phyloP scores from a whole-genome alignment of 768 basidiomycete genomes.

The Amanita rubescens region DNA sequence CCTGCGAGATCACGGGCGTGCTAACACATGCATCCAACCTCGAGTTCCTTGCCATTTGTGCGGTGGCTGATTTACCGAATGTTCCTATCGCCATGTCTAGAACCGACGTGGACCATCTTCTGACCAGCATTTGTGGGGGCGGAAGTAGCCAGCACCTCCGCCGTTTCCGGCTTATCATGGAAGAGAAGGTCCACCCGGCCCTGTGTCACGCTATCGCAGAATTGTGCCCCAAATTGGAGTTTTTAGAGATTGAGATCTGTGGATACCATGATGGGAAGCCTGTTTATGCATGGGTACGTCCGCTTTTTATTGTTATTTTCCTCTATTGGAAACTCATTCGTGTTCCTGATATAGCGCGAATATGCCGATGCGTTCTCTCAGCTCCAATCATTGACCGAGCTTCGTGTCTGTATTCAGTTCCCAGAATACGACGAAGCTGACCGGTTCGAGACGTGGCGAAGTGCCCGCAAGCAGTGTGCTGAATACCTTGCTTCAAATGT shows the following conservation, averaged over 20 bases:
- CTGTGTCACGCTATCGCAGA: slow-evolving; percentile 24
- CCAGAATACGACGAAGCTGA: slow-evolving; percentile 28
- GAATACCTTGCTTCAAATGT: slow-evolving; percentile 25
- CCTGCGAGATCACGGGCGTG: slow-evolving; percentile 23
- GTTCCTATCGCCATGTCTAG: slow-evolving; percentile 29
- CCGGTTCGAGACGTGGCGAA: slow-evolving; percentile 23
- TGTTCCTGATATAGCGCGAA: slow-evolving; percentile 18
- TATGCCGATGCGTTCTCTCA: slow-evolving; percentile 26
- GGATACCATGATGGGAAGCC: slow-evolving; percentile 33
- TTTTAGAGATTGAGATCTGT: slow-evolving; percentile 34
- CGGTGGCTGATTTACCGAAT: slow-evolving; percentile 29
- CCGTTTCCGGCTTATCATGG: slow-evolving; percentile 31
- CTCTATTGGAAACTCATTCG: neutral
- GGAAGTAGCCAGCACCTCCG: slow-evolving; percentile 13
- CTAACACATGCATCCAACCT: slow-evolving; percentile 24
- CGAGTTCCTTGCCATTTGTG: slow-evolving; percentile 27
- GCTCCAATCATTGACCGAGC: slow-evolving; percentile 16
- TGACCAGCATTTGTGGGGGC: slow-evolving; percentile 23
- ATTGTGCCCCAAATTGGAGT: slow-evolving; percentile 29
- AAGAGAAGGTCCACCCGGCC: slow-evolving; percentile 29
- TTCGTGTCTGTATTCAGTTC: slow-evolving; percentile 32
- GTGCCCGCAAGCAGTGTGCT: slow-evolving; percentile 28
- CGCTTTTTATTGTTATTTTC: slow-evolving; percentile 2
- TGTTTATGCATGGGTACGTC: slow-evolving; percentile 32
- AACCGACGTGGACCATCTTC: slow-evolving; percentile 23